Conservation (phyloP, 169 alveolate species). For the Besnoitia besnoiti region DNA sequence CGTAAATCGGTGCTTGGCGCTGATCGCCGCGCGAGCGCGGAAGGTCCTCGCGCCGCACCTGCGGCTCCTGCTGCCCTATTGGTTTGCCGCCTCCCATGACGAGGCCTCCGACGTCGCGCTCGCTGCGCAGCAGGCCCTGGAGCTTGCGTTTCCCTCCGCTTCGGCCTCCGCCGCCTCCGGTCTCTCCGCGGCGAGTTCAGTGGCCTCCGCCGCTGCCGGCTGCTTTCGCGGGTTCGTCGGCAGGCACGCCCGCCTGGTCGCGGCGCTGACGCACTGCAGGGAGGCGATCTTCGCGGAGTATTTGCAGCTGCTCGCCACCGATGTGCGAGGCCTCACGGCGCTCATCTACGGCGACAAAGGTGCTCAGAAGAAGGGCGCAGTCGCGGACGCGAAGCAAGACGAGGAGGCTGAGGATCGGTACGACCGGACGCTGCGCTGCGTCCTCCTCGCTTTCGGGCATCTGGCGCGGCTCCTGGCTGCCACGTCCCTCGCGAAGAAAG, state of each 20-base stretch:
- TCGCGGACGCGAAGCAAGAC: neutral
- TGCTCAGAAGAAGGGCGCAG: neutral
- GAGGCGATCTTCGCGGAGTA: neutral
- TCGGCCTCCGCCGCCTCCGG: neutral
- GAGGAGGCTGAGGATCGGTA: slow-evolving; percentile 6
- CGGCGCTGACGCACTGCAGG: slow-evolving; percentile 1
- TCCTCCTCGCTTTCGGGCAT: slow-evolving; percentile 24
- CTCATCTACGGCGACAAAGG: neutral
- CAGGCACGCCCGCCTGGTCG: neutral
- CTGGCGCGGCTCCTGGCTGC: neutral
- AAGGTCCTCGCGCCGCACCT: slow-evolving; percentile 18
- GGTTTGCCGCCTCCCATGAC: slow-evolving; percentile 7
- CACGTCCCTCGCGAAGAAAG: neutral
- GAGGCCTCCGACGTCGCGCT: slow-evolving; percentile 7
- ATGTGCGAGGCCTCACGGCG: neutral
- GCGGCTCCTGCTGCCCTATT: neutral
- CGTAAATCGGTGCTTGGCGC: neutral
- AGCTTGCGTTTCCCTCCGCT: slow-evolving; percentile 11
- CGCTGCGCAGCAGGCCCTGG: neutral
- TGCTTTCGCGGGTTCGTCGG: neutral
- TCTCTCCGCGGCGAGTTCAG: neutral
- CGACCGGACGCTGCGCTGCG: neutral
- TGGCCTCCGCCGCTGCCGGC: neutral
- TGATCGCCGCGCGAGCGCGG: neutral
- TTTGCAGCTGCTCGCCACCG: neutral